These are phyloP conservation scores for Nakazawaea molendinolei DNA, from an alignment of 805 yeast genomes.

Conservation along the genomic window DNA sequence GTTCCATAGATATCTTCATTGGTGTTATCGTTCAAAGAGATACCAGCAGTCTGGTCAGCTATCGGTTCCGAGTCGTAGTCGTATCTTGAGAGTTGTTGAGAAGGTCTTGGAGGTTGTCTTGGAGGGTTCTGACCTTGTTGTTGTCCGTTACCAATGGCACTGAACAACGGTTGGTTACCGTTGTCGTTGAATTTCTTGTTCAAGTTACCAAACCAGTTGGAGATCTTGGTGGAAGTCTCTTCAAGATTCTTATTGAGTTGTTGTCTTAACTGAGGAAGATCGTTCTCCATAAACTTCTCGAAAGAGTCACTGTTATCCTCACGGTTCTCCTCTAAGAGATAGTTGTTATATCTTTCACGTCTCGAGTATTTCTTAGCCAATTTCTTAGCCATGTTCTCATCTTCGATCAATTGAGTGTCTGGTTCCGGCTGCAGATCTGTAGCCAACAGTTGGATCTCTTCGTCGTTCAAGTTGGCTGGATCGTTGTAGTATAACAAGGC, in stretches of 20 bases:
- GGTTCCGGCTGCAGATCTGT: conserved; percentile 25
- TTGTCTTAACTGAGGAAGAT: conserved; percentile 54
- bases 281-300: conserved; percentile 51
- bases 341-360: conserved; percentile 14
- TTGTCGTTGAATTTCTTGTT: conserved; percentile 37
- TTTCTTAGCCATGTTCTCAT: conserved; percentile 76
- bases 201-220: conserved; percentile 71
- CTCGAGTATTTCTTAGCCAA: conserved; percentile 57
- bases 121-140: conserved; percentile 9
- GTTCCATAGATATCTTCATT: conserved; percentile 17
- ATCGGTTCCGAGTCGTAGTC: conserved; percentile 23
- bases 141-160: conserved; percentile 22
- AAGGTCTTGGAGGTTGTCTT: conserved; percentile 14
- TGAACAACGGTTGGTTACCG: conserved; percentile 21
- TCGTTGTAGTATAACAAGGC: conserved; percentile 79
- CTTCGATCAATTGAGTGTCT: conserved; percentile 50
- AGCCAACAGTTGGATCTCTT: conserved; percentile 24
- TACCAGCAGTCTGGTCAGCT: conserved; percentile 15
- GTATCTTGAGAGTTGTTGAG: conserved; percentile 24
- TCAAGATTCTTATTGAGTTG: conserved; percentile 68
- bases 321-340: conserved; percentile 18
- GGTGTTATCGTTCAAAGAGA: conserved; percentile 19
- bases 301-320: conserved; percentile 42
- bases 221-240: conserved; percentile 71
- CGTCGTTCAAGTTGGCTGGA: conserved; percentile 52